Percentiles rank a stretch among this genome's conserved stretches.
Evolutionary conservation across 1,284 basidiomycete species (phyloP).

Genomic region (Cryptococcus maquisensis): DNA sequence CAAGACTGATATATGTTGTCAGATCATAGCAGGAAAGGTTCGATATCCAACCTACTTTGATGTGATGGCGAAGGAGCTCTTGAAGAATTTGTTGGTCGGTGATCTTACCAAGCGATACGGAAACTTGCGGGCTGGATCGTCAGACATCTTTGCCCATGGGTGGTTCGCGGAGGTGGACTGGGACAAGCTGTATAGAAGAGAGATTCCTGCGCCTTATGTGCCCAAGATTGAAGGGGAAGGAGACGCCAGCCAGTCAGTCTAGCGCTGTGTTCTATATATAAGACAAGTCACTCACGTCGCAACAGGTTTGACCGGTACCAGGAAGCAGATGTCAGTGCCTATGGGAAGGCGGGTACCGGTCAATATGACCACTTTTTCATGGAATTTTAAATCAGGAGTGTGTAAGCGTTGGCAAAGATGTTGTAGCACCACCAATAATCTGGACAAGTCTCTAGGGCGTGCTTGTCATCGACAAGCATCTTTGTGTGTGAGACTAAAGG

Average conservation of each 20-base stretch:
- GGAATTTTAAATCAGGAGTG: conserved; percentile 34
- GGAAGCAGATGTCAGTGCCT: conserved; percentile 49
- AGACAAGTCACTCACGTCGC: not conserved
- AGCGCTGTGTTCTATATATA: not conserved
- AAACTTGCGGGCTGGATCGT: conserved; percentile 85
- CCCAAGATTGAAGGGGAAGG: conserved; percentile 81
- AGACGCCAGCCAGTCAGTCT: conserved; percentile 83
- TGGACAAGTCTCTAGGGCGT: not conserved
- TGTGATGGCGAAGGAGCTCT: conserved; percentile 75
- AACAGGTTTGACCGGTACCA: conserved; percentile 50
- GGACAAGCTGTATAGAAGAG: conserved; percentile 73
- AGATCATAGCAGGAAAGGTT: conserved; percentile 64
- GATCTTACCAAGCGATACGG: conserved; percentile 91
- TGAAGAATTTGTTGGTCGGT: conserved; percentile 82
- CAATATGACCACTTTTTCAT: conserved; percentile 49
- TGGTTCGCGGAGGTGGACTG: conserved; percentile 98
- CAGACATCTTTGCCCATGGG: conserved; percentile 90
- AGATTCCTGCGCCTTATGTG: conserved; percentile 94
- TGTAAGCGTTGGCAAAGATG: no score
- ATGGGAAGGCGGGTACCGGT: conserved; percentile 47
- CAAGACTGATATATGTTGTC: not conserved
- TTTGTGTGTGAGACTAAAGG: no score
- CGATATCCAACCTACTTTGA: conserved; percentile 86
- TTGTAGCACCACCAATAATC: no score
- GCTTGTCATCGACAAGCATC: no score